These are phyloP conservation scores for Umbelopsis sp. DNA, from an alignment of 371 early-diverging fungal species.

Conservation along the genomic window DNA sequence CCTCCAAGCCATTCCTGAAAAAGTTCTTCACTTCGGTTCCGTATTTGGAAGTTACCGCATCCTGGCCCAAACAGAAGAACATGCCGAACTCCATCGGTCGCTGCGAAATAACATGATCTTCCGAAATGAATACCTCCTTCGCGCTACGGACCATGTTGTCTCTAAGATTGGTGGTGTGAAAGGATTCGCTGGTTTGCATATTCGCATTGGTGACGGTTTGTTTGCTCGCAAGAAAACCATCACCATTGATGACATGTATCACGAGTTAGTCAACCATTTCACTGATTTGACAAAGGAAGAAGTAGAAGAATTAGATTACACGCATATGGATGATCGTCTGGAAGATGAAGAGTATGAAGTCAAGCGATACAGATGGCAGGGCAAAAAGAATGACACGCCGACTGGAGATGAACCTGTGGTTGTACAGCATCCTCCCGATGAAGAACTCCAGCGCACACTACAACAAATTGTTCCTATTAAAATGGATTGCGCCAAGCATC, in stretches of 20 bases:
- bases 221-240: constrained; percentile 52
- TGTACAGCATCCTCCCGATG: constrained; percentile 41
- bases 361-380: constrained; percentile 32
- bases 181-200: constrained; percentile 54
- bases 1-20: constrained; percentile 42
- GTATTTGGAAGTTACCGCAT: constrained; percentile 60
- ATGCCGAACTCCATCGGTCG: constrained; percentile 37
- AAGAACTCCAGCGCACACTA: constrained; percentile 27
- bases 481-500: neutral
- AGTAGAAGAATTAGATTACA: constrained; percentile 27
- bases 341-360: constrained; percentile 50
- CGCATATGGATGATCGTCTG: constrained; percentile 44
- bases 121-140: constrained; percentile 46
- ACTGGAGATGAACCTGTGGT: constrained; percentile 27
- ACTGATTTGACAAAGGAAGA: constrained; percentile 44
- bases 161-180: constrained; percentile 45
- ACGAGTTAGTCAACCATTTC: constrained; percentile 38
- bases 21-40: constrained; percentile 60
- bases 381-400: constrained; percentile 2
- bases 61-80: constrained; percentile 45
- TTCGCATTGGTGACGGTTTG: constrained; percentile 57
- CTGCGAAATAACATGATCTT: constrained; percentile 56
- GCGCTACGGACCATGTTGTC: constrained; percentile 43
- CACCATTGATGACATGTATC: constrained; percentile 49
- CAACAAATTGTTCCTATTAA: constrained; percentile 22